These are phyloP conservation scores for Fomitiporia mediterranea DNA, from an alignment of 1,284 basidiomycete species.

Conservation along the genomic window DNA sequence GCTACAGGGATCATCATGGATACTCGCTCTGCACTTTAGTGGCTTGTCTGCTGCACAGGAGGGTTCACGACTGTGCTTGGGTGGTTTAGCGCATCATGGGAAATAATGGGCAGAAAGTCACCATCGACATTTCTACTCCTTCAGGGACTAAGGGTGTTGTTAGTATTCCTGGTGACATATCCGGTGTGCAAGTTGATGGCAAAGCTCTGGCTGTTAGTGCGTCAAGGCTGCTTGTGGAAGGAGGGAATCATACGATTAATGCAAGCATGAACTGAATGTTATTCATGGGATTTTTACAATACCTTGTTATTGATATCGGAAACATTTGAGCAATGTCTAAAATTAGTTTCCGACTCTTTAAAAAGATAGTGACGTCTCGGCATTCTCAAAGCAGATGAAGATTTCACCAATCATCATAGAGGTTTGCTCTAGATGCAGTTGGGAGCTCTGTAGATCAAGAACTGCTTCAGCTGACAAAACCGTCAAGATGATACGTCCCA, in stretches of 20 bases:
- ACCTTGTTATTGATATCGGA: too few relatives aligned
- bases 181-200: not conserved
- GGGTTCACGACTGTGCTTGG: conserved; percentile 42
- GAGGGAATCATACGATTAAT: not conserved
- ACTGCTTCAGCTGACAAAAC: too few relatives aligned
- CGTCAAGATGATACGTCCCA: too few relatives aligned
- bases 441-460: too few relatives aligned
- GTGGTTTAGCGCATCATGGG: conserved; percentile 39
- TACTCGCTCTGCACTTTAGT: conserved; percentile 34
- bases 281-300: too few relatives aligned
- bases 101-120: not conserved
- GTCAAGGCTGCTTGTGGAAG: not conserved
- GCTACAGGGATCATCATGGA: conserved; percentile 37
- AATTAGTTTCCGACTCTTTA: too few relatives aligned
- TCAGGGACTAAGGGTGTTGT: conserved; percentile 5
- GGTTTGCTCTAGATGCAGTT: too few relatives aligned
- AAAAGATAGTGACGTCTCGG: too few relatives aligned
- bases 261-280: too few relatives aligned
- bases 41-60: conserved; percentile 33
- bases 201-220: not conserved
- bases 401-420: too few relatives aligned
- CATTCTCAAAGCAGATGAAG: too few relatives aligned
- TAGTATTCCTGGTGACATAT: not conserved
- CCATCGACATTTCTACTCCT: conserved; percentile 1
- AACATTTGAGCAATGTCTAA: too few relatives aligned